These are phyloP conservation scores for Pelagomonas calceolata DNA, from an alignment of 108 stramenopile species.

Conservation along the genomic window DNA sequence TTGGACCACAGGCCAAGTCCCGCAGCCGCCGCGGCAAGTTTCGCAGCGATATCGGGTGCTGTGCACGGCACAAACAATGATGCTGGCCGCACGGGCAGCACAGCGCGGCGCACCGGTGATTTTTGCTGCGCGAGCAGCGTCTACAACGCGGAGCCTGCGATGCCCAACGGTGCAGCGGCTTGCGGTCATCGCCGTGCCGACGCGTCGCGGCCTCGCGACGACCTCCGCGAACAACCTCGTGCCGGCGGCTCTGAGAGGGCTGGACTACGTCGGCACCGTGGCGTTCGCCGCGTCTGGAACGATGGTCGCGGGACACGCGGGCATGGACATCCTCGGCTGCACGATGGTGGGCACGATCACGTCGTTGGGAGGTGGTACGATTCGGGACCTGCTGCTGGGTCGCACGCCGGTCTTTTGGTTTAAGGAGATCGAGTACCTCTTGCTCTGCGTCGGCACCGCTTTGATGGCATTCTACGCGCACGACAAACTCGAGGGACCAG, in stretches of 20 bases:
- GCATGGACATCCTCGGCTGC: constrained; percentile 34
- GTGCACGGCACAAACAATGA: too few species aligned
- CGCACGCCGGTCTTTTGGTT: constrained; percentile 31
- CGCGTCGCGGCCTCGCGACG: too few species aligned
- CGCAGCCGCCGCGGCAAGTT: too few species aligned
- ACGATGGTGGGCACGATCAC: constrained; percentile 32
- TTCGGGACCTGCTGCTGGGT: constrained; percentile 33
- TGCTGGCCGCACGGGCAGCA: too few species aligned
- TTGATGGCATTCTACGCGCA: neutral
- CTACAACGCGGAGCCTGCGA: too few species aligned
- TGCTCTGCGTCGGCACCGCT: constrained; percentile 8
- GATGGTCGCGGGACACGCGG: constrained; percentile 25
- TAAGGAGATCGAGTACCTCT: constrained; percentile 14
- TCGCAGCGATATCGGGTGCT: too few species aligned
- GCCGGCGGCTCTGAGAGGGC: neutral
- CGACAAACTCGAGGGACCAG: neutral
- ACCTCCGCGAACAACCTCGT: too few species aligned
- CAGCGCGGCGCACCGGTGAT: too few species aligned
- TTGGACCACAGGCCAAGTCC: too few species aligned
- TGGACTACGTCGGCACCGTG: constrained; percentile 14
- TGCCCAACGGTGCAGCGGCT: too few species aligned
- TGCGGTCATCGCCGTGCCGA: too few species aligned
- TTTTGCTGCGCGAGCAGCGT: too few species aligned
- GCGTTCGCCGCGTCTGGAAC: constrained; percentile 29
- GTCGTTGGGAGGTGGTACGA: constrained; percentile 33